Evolutionary conservation across 2,329 filamentous ascomycete species (phyloP).

Genomic region (Penicillium sp.): DNA sequence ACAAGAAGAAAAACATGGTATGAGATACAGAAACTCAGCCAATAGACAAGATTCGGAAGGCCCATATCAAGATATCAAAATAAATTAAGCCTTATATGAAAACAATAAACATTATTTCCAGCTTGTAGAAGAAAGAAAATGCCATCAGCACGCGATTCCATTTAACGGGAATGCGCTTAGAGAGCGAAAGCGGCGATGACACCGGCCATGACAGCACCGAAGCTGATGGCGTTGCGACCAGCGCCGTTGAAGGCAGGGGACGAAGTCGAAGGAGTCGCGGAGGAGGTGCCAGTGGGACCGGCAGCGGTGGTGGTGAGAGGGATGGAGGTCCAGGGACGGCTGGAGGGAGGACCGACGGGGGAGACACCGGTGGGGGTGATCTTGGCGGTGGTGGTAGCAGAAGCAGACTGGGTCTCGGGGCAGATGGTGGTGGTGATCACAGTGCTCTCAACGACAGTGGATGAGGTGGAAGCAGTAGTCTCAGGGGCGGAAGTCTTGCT

Average conservation of each 20-base stretch:
- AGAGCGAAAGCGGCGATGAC: slow-evolving; percentile 36
- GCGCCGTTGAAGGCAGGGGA: slow-evolving; percentile 27
- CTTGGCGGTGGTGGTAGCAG: slow-evolving; percentile 8
- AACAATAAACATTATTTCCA: slow-evolving; percentile 4
- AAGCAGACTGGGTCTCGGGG: slow-evolving; percentile 18
- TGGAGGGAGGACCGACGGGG: slow-evolving; percentile 10
- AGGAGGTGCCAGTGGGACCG: slow-evolving; percentile 1
- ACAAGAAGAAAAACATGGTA: slow-evolving; percentile 2
- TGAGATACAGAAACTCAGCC: not conserved
- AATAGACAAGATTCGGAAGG: not conserved
- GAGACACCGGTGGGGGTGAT: slow-evolving; percentile 5
- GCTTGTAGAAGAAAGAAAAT: slow-evolving; percentile 3
- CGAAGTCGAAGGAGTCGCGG: slow-evolving; percentile 11
- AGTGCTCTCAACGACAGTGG: slow-evolving; percentile 12
- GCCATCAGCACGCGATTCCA: not conserved
- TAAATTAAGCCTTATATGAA: slow-evolving; percentile 5
- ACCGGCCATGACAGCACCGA: slow-evolving; percentile 37
- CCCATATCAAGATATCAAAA: not conserved
- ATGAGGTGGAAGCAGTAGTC: slow-evolving; percentile 1
- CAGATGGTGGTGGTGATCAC: slow-evolving; percentile 27
- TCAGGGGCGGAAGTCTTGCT: slow-evolving; percentile 13
- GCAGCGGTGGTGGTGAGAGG: slow-evolving; percentile 4
- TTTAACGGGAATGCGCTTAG: slow-evolving; percentile 21
- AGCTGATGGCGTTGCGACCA: slow-evolving; percentile 34
- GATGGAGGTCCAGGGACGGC: slow-evolving; percentile 1